These are phyloP conservation scores for Boletus sp. DNA, from an alignment of 768 basidiomycete genomes.

Conservation along the genomic window DNA sequence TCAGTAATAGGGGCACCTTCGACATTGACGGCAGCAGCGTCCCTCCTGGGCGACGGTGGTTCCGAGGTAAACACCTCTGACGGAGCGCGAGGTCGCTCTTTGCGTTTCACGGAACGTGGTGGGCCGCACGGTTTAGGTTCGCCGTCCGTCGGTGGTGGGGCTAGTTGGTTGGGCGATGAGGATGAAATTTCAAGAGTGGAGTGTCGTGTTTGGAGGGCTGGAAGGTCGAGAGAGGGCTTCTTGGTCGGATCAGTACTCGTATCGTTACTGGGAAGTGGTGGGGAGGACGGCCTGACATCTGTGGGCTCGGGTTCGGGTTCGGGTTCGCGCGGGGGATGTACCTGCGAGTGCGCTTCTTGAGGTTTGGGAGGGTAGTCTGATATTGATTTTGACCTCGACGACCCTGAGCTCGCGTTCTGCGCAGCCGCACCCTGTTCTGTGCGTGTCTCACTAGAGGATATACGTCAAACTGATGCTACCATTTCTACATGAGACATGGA, in stretches of 20 bases:
- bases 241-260: not conserved
- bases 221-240: not conserved
- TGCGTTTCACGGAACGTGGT: constrained; percentile 2
- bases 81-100: constrained; percentile 5
- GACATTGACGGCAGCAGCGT: not conserved
- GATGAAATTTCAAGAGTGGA: constrained; percentile 1
- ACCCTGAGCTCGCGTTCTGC: not conserved
- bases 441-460: constrained; percentile 2
- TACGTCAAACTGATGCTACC: not conserved
- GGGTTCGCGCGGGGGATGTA: not conserved
- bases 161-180: not conserved
- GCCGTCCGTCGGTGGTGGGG: not conserved
- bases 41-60: constrained; percentile 9
- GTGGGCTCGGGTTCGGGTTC: not conserved
- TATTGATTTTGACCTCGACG: not conserved
- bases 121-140: not conserved
- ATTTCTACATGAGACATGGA: not conserved
- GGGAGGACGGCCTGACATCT: not conserved
- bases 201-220: not conserved
- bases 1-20: not conserved
- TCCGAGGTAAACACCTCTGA: constrained; percentile 20
- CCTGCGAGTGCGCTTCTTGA: not conserved
- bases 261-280: not conserved
- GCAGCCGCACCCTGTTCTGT: not conserved
- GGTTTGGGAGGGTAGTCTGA: not conserved